A percentile compares a stretch with the other conserved stretches of the same genome.
phyloP scores from a whole-genome alignment of 148 eudicot species.

The Dianthus caryophyllus region DNA sequence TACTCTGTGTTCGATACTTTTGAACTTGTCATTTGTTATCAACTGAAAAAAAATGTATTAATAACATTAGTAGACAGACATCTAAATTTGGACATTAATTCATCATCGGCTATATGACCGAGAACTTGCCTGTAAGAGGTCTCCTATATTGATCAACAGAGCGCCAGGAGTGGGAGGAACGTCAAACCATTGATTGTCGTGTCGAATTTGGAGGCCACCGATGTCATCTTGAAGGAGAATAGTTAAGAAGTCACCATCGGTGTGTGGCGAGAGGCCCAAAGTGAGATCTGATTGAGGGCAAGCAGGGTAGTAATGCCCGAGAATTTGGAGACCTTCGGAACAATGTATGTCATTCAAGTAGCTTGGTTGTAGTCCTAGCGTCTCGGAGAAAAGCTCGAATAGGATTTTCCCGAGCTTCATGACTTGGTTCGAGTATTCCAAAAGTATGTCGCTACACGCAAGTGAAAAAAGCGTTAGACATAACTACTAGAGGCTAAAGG shows the following conservation, averaged over 20 bases:
- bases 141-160: constrained; percentile 47
- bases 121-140: constrained; percentile 48
- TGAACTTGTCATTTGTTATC: constrained; percentile 51
- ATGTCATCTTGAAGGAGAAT: constrained; percentile 40
- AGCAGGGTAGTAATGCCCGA: constrained; percentile 46
- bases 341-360: too few species aligned
- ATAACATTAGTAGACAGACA: too few species aligned
- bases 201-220: too few species aligned
- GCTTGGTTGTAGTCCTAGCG: constrained; percentile 28
- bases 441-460: constrained; percentile 21
- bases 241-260: constrained; percentile 37
- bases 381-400: constrained; percentile 27
- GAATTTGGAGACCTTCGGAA: too few species aligned
- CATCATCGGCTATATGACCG: too few species aligned
- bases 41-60: constrained; percentile 23
- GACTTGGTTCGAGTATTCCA: constrained; percentile 29
- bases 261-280: constrained; percentile 34
- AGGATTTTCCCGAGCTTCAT: constrained; percentile 19
- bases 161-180: constrained; percentile 43
- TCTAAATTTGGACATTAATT: too few species aligned
- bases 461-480: background rate
- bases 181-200: constrained; percentile 40
- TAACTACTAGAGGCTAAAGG: too few species aligned
- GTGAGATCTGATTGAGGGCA: constrained; percentile 55
- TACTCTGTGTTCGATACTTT: constrained; percentile 46